Evolutionary conservation across 306 rosid species (phyloP), one percentile per base, ranked within the genome.

Genomic region (Casuarina cunninghamiana): DNA sequence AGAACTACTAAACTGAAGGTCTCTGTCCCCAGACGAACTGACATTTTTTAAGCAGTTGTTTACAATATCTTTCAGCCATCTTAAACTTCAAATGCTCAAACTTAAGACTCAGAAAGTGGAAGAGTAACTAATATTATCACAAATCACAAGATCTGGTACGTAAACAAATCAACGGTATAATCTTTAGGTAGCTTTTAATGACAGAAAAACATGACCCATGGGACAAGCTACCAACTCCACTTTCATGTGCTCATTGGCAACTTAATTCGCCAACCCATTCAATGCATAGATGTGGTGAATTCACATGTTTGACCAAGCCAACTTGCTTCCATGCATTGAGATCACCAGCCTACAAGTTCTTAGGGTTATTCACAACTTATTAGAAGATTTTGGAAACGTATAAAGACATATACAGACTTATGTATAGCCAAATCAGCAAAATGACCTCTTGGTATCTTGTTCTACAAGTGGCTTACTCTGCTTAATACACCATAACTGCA

Each of bases 1-100:
- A 75, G 81, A 79, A 41, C 70, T 45, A 75, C 68, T 65, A 78
- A 74, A 66, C 38, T 74, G 72, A 78, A 50, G 78, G 78, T 68
- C 75, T 72, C 37, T 51, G 35, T 60, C 78, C 17, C 62, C 32
- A 79, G 62, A 75, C 50, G 71, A 78, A 48, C 49, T 50, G 48
- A 12, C 41, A 43, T 9, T 38, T 45, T 26, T 5, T 26, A n/a
- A 53, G 16, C 17, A 53, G 38, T 66, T 39, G 38, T 66, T 39
- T 2, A 60, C 43, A 5, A 61, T 44, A 71, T 77, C 68, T 53
- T 60, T 2, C 35, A 58, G 35, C 1, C 2, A 71, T 51, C n/a
- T 65, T 51, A 43, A 50, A 16, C 63, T 50, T 62, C 2, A 10
- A 6, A 2, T 26, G 69, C n/a, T 6, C 13, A 12, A 5, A 32